phyloP scores from a whole-genome alignment of 805 yeast genomes.

The Saccharomycopsis guyanensis region DNA sequence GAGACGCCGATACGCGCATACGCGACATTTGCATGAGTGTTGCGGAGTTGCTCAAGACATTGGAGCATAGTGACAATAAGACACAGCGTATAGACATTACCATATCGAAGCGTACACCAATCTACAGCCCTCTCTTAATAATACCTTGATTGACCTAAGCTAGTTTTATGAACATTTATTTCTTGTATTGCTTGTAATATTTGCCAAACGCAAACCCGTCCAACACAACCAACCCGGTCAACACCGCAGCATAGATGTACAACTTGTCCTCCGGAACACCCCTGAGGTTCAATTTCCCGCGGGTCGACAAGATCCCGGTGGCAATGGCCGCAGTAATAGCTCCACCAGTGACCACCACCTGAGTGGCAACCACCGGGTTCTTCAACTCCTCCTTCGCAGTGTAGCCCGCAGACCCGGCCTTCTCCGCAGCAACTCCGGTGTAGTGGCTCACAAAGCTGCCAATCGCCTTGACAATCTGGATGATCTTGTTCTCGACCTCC shows the following conservation, averaged over 20 bases:
- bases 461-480: slow-evolving; percentile 69
- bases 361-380: slow-evolving; percentile 56
- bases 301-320: slow-evolving; percentile 24
- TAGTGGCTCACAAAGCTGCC: slow-evolving; percentile 24
- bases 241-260: slow-evolving; percentile 41
- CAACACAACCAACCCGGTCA: slow-evolving; percentile 44
- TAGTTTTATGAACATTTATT: too few species aligned
- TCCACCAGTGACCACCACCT: slow-evolving; percentile 41
- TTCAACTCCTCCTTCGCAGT: slow-evolving; percentile 37
- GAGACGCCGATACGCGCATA: too few species aligned
- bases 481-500: slow-evolving; percentile 66
- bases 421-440: slow-evolving; percentile 20
- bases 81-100: too few species aligned
- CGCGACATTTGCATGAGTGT: too few species aligned
- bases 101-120: too few species aligned
- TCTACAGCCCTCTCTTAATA: too few species aligned
- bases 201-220: slow-evolving; percentile 48
- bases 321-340: slow-evolving; percentile 41
- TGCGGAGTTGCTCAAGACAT: too few species aligned
- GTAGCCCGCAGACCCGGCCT: slow-evolving; percentile 23
- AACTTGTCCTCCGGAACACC: slow-evolving; percentile 41
- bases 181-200: slow-evolving; percentile 30
- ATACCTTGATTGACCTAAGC: too few species aligned
- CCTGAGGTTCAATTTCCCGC: slow-evolving; percentile 31
- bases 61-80: too few species aligned